These are phyloP conservation scores for Metrosideros polymorpha DNA, from an alignment of 441 rosid species.

Conservation along the genomic window DNA sequence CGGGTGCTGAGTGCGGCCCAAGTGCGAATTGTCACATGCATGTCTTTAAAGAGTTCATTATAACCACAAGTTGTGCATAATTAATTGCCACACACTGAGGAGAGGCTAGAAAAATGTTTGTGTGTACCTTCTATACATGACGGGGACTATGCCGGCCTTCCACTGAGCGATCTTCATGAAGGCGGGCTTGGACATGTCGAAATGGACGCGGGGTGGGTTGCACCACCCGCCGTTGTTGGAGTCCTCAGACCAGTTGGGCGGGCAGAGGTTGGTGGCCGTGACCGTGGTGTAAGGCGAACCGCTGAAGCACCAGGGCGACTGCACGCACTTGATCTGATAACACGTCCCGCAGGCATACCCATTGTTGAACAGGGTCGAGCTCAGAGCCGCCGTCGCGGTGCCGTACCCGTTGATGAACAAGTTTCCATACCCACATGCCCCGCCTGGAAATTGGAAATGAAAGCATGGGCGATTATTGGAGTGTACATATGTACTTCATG, in stretches of 20 bases:
- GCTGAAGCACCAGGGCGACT: conserved; percentile 38
- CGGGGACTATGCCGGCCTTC: conserved; percentile 77
- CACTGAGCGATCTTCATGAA: conserved; percentile 75
- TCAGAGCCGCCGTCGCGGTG: conserved; percentile 52
- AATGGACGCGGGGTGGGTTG: conserved; percentile 75
- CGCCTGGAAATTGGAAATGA: conserved; percentile 28
- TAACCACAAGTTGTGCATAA: background rate
- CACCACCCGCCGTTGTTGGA: conserved; percentile 87
- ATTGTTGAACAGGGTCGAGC: conserved; percentile 52
- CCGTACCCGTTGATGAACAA: conserved; percentile 59
- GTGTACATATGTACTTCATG: background rate
- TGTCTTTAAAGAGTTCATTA: background rate
- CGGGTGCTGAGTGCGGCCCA: background rate
- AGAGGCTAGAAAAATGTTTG: background rate
- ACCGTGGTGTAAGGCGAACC: conserved; percentile 31
- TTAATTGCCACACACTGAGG: background rate
- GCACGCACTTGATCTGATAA: conserved; percentile 47
- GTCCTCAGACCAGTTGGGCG: conserved; percentile 71
- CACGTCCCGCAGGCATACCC: conserved; percentile 77
- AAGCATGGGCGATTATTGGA: background rate
- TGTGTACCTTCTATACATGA: conserved; percentile 55
- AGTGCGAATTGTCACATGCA: background rate
- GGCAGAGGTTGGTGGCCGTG: conserved; percentile 79
- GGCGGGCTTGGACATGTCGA: conserved; percentile 86
- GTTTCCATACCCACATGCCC: conserved; percentile 89